Evolutionary conservation across 2,329 filamentous ascomycete genomes (phyloP).

Genomic region (Rosellinia necatrix): DNA sequence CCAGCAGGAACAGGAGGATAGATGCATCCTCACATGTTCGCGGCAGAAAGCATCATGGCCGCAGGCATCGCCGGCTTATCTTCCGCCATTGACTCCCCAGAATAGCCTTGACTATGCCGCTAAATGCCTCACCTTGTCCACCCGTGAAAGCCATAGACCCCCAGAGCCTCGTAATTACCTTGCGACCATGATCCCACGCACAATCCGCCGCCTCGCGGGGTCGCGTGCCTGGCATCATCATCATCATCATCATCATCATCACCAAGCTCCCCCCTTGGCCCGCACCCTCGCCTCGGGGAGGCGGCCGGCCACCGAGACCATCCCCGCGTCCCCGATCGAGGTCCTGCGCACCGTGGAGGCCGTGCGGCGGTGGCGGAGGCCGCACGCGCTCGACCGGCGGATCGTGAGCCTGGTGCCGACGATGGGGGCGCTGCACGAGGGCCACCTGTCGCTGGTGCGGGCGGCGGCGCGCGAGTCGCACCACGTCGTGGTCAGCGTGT

Average conservation of each 20-base stretch:
- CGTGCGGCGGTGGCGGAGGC: conserved; percentile 71
- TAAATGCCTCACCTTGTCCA: conserved; percentile 28
- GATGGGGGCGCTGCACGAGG: conserved; percentile 95
- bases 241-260: no score
- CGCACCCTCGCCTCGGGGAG: conserved; percentile 34
- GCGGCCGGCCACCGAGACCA: conserved; percentile 45
- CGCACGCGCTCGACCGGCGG: conserved; percentile 68
- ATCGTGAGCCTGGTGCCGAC: conserved; percentile 90
- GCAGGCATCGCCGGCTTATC: conserved; percentile 15
- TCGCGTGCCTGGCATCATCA: conserved; percentile 35
- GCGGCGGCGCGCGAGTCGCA: conserved; percentile 83
- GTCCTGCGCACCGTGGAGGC: conserved; percentile 77
- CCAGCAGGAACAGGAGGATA: neutral
- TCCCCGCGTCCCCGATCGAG: conserved; percentile 64
- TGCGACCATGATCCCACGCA: conserved; percentile 32
- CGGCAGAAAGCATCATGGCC: conserved; percentile 41
- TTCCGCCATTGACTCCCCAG: conserved; percentile 34
- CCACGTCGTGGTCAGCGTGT: conserved; percentile 87
- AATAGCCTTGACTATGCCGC: conserved; percentile 35
- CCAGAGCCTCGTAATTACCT: neutral
- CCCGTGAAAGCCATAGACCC: conserved; percentile 8
- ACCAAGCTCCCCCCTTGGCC: conserved; percentile 16
- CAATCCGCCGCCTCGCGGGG: conserved; percentile 30
- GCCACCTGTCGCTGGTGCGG: conserved; percentile 85
- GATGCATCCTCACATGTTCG: conserved; percentile 37